These are phyloP conservation scores for Linum usitatissimum DNA, from an alignment of 345 rosid genomes.

Conservation along the genomic window DNA sequence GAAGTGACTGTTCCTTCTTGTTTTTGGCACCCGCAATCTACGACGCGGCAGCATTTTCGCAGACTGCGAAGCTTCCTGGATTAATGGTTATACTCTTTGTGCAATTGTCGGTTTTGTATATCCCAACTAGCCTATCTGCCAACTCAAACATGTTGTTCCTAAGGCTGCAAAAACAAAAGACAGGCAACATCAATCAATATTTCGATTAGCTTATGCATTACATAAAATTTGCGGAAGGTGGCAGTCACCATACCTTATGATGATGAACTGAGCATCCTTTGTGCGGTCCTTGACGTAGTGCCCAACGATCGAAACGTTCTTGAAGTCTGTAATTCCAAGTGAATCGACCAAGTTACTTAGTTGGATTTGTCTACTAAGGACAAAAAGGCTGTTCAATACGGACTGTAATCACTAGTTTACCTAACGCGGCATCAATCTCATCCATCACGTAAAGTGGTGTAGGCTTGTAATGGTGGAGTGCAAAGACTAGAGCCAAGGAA, in stretches of 20 bases:
- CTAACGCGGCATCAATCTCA: slow-evolving; percentile 95
- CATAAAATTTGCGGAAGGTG: not conserved
- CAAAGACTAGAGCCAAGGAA: slow-evolving; percentile 92
- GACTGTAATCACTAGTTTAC: slow-evolving; percentile 25
- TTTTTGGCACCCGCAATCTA: not conserved
- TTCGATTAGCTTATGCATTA: not conserved
- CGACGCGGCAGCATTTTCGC: slow-evolving; percentile 39
- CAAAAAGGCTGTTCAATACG: not conserved
- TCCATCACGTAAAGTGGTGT: slow-evolving; percentile 98
- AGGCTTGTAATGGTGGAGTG: slow-evolving; percentile 99
- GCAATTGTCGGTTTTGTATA: slow-evolving; percentile 93
- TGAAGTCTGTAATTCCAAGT: slow-evolving; percentile 55
- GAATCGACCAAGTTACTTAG: slow-evolving; percentile 5
- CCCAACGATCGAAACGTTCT: slow-evolving; percentile 95
- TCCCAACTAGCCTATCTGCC: slow-evolving; percentile 89
- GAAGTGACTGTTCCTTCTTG: no score
- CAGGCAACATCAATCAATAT: not conserved
- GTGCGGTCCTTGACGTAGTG: slow-evolving; percentile 97
- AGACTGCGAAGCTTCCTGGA: slow-evolving; percentile 73
- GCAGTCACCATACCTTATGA: slow-evolving; percentile 53
- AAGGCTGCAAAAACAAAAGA: slow-evolving; percentile 42
- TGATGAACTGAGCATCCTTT: slow-evolving; percentile 88
- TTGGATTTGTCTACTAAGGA: not conserved
- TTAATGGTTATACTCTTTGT: slow-evolving; percentile 93
- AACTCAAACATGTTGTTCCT: slow-evolving; percentile 98